These are phyloP conservation scores for Polytrichum commune DNA, from an alignment of 225 moss, liverwort and hornwort genomes.

Conservation along the genomic window DNA sequence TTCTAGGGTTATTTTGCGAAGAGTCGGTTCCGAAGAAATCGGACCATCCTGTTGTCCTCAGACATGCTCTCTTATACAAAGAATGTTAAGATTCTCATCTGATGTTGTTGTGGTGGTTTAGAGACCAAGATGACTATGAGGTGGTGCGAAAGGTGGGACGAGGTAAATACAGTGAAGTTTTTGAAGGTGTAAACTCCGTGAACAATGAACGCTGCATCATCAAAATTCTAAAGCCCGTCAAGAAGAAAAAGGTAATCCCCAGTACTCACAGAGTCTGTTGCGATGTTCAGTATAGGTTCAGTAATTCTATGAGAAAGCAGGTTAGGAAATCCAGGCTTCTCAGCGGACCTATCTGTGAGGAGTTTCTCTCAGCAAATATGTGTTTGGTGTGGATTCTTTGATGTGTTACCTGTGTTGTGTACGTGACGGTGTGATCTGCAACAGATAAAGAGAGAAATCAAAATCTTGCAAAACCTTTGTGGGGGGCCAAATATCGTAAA, in stretches of 20 bases:
- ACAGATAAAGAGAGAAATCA: constrained; percentile 91
- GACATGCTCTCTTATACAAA: too few species aligned
- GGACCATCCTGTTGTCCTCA: too few species aligned
- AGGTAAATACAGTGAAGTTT: constrained; percentile 67
- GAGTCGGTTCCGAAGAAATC: too few species aligned
- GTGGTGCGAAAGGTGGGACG: constrained; percentile 64
- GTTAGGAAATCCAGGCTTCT: too few species aligned
- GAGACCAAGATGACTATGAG: constrained; percentile 65
- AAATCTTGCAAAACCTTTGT: constrained; percentile 88
- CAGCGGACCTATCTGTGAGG: too few species aligned
- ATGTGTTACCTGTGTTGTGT: neutral
- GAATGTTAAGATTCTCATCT: too few species aligned
- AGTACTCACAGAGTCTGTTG: too few species aligned
- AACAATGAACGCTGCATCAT: constrained; percentile 62
- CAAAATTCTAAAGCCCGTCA: constrained; percentile 67
- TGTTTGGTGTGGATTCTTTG: neutral
- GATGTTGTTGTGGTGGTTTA: constrained; percentile 2
- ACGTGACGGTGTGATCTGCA: neutral
- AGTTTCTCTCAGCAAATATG: too few species aligned
- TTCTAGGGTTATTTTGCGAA: too few species aligned
- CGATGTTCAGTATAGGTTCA: too few species aligned
- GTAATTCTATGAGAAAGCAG: too few species aligned
- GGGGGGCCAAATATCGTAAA: constrained; percentile 98
- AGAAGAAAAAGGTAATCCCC: constrained; percentile 53
- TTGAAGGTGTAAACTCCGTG: constrained; percentile 23